phyloP scores from a whole-genome alignment of 352 stramenopile genomes.

The Phytophthora quininea region DNA sequence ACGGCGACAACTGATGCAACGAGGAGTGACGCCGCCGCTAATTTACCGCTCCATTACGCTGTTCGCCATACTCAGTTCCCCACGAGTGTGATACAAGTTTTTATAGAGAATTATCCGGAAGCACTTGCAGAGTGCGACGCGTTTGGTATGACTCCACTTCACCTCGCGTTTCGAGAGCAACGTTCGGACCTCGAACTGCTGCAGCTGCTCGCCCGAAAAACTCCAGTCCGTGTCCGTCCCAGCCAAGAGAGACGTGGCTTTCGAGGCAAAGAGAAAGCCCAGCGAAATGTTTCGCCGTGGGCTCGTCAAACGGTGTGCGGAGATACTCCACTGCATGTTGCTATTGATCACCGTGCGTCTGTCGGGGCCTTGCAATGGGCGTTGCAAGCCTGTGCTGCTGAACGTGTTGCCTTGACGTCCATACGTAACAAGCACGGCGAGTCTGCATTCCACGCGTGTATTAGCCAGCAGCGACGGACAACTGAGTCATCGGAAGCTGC shows the following conservation, averaged over 20 bases:
- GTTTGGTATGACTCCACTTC: conserved; percentile 67
- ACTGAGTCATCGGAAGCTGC: conserved; percentile 1
- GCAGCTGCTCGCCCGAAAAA: conserved; percentile 28
- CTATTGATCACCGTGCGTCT: conserved; percentile 36
- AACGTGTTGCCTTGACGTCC: conserved; percentile 1
- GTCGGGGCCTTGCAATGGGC: conserved; percentile 51
- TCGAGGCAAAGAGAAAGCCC: neutral
- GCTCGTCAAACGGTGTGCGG: conserved; percentile 28
- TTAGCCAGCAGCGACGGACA: conserved; percentile 31
- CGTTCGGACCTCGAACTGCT: conserved; percentile 30
- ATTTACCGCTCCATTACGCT: conserved; percentile 66
- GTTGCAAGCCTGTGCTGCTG: conserved; percentile 12
- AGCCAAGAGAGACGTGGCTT: neutral
- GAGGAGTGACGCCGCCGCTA: conserved; percentile 41
- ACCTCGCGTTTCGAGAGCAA: conserved; percentile 59
- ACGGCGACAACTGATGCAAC: conserved; percentile 55
- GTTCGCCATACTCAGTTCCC: conserved; percentile 45
- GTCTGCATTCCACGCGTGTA: conserved; percentile 50
- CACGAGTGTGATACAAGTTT: conserved; percentile 36
- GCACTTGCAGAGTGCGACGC: conserved; percentile 48
- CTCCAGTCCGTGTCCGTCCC: neutral
- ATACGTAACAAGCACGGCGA: conserved; percentile 45
- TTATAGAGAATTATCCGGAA: conserved; percentile 48
- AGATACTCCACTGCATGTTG: conserved; percentile 49
- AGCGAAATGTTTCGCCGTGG: conserved; percentile 20